Percentiles rank a stretch among this genome's conserved stretches.
Evolutionary conservation across 1,284 basidiomycete species (phyloP).

Genomic region (Fomitopsis palustris): DNA sequence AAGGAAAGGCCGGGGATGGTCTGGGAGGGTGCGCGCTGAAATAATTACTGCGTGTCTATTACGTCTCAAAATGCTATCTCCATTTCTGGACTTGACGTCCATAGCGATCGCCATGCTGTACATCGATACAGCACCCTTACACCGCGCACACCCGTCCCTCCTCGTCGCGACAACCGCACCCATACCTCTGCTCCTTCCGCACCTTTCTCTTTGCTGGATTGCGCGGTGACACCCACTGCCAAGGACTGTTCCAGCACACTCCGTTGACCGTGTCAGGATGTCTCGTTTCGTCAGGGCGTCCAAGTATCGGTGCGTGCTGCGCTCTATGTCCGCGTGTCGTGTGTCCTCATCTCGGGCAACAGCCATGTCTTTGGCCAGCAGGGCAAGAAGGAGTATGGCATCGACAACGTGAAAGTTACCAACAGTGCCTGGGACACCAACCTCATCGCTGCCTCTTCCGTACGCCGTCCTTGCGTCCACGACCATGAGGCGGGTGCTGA

Average conservation of each 20-base stretch:
- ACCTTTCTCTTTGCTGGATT: background rate
- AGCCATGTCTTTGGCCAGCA: constrained; percentile 90
- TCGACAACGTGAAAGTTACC: constrained; percentile 91
- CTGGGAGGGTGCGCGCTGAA: background rate
- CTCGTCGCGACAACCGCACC: background rate
- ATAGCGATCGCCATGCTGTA: constrained; percentile 1
- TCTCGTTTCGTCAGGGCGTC: constrained; percentile 71
- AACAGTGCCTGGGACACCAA: constrained; percentile 97
- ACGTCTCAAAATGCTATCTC: background rate
- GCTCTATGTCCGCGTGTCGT: background rate
- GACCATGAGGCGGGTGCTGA: constrained; percentile 3
- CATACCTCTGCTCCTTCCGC: background rate
- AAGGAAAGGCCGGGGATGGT: background rate
- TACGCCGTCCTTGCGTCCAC: constrained; percentile 34
- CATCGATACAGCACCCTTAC: background rate
- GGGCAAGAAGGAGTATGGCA: constrained; percentile 78
- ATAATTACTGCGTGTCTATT: constrained; percentile 1
- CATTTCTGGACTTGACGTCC: constrained; percentile 3
- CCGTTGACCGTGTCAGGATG: constrained; percentile 34
- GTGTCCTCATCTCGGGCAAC: constrained; percentile 14
- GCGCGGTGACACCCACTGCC: background rate
- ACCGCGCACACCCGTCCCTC: background rate
- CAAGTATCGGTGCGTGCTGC: constrained; percentile 60
- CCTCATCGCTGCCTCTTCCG: constrained; percentile 82
- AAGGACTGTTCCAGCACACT: background rate